Evolutionary conservation across 2,329 filamentous ascomycete genomes (phyloP).

Genomic region (Boeremia lycopersici): DNA sequence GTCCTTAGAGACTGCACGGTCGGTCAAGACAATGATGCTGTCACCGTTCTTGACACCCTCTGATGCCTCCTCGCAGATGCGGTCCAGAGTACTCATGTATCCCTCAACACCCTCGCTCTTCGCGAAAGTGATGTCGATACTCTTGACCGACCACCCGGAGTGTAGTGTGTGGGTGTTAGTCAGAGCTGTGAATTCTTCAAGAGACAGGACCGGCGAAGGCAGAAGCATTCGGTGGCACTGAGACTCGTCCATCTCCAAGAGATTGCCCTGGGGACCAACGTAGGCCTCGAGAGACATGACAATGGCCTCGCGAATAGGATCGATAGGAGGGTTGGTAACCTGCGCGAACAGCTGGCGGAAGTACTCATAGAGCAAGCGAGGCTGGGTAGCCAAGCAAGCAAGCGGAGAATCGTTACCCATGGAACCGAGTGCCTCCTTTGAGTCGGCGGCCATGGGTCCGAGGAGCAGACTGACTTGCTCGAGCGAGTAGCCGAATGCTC

Average conservation of each 20-base stretch:
- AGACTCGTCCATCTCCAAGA: constrained; percentile 88
- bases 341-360: constrained; percentile 98
- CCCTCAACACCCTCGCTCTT: constrained; percentile 82
- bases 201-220: constrained; percentile 85
- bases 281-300: constrained; percentile 98
- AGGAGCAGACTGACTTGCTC: constrained; percentile 93
- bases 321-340: constrained; percentile 96
- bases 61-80: constrained; percentile 84
- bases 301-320: constrained; percentile 94
- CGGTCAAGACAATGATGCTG: constrained; percentile 86
- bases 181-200: constrained; percentile 88
- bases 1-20: constrained; percentile 81
- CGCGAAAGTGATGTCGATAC: constrained; percentile 91
- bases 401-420: constrained; percentile 98
- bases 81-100: constrained; percentile 85
- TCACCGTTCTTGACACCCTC: constrained; percentile 82
- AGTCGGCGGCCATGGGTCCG: constrained; percentile 94
- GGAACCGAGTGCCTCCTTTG: constrained; percentile 94
- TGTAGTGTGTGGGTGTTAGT: constrained; percentile 76
- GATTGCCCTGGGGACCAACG: constrained; percentile 92
- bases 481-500: constrained; percentile 91
- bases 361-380: constrained; percentile 90
- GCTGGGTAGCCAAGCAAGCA: constrained; percentile 87
- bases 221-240: constrained; percentile 87
- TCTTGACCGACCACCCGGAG: constrained; percentile 83